A percentile compares a stretch with the other conserved stretches of the same genome.
Evolutionary conservation across 306 rosid genomes (phyloP).

Genomic region (Cucumis cinereus): DNA sequence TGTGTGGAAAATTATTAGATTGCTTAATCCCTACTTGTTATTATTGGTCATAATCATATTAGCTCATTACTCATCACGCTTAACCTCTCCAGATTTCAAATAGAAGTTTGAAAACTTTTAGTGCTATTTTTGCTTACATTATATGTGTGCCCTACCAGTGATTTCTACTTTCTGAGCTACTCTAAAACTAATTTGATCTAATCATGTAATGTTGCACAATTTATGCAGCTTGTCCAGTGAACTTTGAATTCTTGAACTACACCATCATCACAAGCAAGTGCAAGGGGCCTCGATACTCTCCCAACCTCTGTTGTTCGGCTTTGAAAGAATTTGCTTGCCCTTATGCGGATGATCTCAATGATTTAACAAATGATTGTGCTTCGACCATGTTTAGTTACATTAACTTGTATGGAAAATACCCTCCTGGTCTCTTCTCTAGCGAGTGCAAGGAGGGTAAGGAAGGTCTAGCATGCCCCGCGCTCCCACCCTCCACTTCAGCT

Average conservation of each 20-base stretch:
- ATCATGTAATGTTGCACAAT: slow-evolving; percentile 6
- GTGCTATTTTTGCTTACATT: background rate
- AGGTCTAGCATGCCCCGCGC: slow-evolving; percentile 68
- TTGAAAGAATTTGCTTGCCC: slow-evolving; percentile 85
- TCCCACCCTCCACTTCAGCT: slow-evolving; percentile 32
- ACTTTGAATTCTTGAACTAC: slow-evolving; percentile 80
- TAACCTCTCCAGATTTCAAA: background rate
- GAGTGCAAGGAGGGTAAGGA: slow-evolving; percentile 57
- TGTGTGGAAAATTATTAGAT: background rate
- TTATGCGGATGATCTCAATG: slow-evolving; percentile 45
- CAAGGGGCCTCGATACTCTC: slow-evolving; percentile 72
- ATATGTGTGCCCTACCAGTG: background rate
- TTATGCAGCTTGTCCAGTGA: slow-evolving; percentile 80
- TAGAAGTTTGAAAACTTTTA: background rate
- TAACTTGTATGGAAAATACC: slow-evolving; percentile 78
- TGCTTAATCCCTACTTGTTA: background rate
- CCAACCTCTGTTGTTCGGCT: slow-evolving; percentile 39
- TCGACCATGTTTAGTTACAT: slow-evolving; percentile 95
- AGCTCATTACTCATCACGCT: background rate
- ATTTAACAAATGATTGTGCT: slow-evolving; percentile 66
- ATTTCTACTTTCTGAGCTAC: background rate
- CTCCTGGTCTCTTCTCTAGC: slow-evolving; percentile 77
- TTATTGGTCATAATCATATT: background rate
- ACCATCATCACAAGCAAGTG: slow-evolving; percentile 72
- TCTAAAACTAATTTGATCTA: background rate